Evolutionary conservation across 345 rosid genomes (phyloP), one percentile per base, ranked within the genome.

Genomic region (Pistacia vera): DNA sequence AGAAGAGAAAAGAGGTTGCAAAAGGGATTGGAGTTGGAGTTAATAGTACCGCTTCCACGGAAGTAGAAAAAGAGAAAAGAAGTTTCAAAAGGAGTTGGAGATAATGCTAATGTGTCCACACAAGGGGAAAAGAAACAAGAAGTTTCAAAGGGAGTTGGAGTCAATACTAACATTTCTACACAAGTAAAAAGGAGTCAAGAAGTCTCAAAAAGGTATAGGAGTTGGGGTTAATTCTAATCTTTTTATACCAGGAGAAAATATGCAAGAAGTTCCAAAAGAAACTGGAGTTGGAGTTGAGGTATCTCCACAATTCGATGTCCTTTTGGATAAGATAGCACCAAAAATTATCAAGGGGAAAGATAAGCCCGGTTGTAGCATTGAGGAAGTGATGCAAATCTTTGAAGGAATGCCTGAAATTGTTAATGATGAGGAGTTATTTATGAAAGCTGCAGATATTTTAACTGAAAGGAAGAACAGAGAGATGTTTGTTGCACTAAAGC

Each of bases 361-460:
- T 68, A 68, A 68, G 72, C 59, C 72, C 2, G 25, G 72, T 30
- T 68, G 59, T 30, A 68, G 72, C 72, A 52, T 68, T 30, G 16
- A 33, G 60, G 72, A 68, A 68, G 72, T 68, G 58, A 68, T 68
- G 72, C 59, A 52, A 68, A 30, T 51, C 0, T 25, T 51, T 7
- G 59, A 68, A n/a, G 44, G 71, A 20, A 68, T 68, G 44, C 38
- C 71, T 16, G 59, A 68, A 68, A 28, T 68, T 49, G 71, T 46
- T 8, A 11, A 68, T 10, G 8, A 68, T 5, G 71, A 68, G 2
- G 59, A 51, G 41, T 30, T 68, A 14, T 49, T 68, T 6, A 49
- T 68, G 41, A 68, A 51, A 68, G 59, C 71, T 68, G 58, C 58
- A 16, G 71, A 68, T 68, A 68, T 68, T 41, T 68, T 68, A 68